phyloP scores from a whole-genome alignment of 345 rosid genomes.

The Lumnitzera littorea region DNA sequence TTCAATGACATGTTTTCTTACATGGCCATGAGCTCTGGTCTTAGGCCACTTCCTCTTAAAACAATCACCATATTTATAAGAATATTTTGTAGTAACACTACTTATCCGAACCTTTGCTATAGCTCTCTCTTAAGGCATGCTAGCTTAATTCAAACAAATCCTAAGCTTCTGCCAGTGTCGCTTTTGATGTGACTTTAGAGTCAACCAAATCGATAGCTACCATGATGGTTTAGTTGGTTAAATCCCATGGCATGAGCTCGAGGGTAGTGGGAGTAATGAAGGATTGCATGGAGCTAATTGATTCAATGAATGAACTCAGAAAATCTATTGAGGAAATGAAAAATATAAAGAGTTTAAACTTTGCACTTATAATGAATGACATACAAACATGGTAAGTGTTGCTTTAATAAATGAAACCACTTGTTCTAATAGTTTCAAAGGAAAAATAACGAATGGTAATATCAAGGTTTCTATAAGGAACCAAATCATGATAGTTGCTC shows the following conservation, averaged over 20 bases:
- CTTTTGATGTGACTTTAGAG: conserved; percentile 21
- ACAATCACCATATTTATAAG: conserved; percentile 18
- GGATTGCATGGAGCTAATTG: conserved; percentile 27
- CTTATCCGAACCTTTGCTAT: conserved; percentile 26
- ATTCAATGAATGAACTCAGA: conserved; percentile 15
- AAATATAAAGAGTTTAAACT: conserved; percentile 12
- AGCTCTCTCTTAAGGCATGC: conserved; percentile 30
- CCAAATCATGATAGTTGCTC: conserved; percentile 15
- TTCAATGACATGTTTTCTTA: background rate
- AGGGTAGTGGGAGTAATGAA: conserved; percentile 25
- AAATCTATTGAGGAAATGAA: conserved; percentile 19
- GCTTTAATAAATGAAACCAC: conserved; percentile 40
- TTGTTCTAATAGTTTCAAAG: conserved; percentile 26
- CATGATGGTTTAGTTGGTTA: conserved; percentile 16
- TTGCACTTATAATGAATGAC: conserved; percentile 16
- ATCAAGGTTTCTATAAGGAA: conserved; percentile 9
- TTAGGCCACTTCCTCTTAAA: background rate
- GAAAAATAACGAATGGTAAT: conserved; percentile 18
- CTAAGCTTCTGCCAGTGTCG: conserved; percentile 21
- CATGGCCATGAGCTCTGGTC: background rate
- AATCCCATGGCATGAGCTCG: conserved; percentile 7
- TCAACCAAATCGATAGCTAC: conserved; percentile 13
- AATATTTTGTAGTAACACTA: conserved; percentile 24
- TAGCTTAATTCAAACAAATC: conserved; percentile 22
- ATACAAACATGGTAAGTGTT: conserved; percentile 33